Conservation (phyloP, 23 red algal genomes). For the Cyanidiococcus yangmingshanensis region DNA sequence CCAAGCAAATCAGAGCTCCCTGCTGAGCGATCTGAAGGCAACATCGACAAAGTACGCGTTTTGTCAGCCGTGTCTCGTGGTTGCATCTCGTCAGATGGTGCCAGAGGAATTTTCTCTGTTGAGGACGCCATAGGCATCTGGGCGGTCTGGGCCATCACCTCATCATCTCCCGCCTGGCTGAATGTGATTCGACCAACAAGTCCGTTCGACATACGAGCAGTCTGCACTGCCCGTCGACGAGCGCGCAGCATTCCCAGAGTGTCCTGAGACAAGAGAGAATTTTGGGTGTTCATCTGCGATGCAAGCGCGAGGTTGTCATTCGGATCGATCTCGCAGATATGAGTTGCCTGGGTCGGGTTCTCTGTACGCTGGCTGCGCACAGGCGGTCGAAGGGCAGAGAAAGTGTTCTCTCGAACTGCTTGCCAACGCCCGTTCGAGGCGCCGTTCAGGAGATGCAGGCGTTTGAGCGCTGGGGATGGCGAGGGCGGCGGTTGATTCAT, state of each 20-base stretch:
- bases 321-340: not conserved
- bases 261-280: constrained; percentile 41
- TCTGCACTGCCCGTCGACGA: constrained; percentile 30
- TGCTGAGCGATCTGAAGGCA: not conserved
- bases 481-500: not conserved
- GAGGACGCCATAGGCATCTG: not conserved
- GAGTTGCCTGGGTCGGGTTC: not conserved
- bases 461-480: constrained; percentile 12
- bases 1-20: not conserved
- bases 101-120: not conserved
- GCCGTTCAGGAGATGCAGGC: not conserved
- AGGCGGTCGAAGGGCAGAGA: not conserved
- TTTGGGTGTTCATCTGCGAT: not conserved
- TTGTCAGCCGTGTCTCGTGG: not conserved
- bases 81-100: not conserved
- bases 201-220: constrained; percentile 11
- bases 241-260: constrained; percentile 41
- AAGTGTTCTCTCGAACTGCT: not conserved
- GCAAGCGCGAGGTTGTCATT: not conserved
- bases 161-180: constrained; percentile 1
- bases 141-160: not conserved
- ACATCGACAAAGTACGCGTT: not conserved
- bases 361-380: not conserved
- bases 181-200: not conserved
- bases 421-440: not conserved